Conservation (phyloP, 192 early-diverging fungal species). For the Coemansia sp. region DNA sequence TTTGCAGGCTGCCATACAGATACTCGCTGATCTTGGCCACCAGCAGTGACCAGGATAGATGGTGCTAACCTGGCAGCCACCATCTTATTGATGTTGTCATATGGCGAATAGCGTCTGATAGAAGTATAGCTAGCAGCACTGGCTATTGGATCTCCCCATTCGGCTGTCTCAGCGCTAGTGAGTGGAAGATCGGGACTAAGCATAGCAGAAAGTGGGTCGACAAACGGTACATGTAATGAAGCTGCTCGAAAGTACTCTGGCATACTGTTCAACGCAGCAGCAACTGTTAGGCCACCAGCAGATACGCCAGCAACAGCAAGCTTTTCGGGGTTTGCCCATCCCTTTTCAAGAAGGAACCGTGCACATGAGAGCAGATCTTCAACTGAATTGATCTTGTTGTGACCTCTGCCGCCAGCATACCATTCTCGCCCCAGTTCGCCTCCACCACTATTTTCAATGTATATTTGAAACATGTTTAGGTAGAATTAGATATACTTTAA, state of each 20-base stretch:
- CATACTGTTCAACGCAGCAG: slow-evolving; percentile 61
- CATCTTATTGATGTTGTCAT: slow-evolving; percentile 58
- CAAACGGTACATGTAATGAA: slow-evolving; percentile 76
- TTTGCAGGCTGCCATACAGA: slow-evolving; percentile 84
- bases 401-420: slow-evolving; percentile 74
- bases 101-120: slow-evolving; percentile 66
- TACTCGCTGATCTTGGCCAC: slow-evolving; percentile 79
- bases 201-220: slow-evolving; percentile 88
- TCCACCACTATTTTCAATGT: slow-evolving; percentile 59
- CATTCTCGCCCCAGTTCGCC: slow-evolving; percentile 73
- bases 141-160: slow-evolving; percentile 72
- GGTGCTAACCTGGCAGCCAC: slow-evolving; percentile 21
- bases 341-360: slow-evolving; percentile 61
- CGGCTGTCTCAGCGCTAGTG: slow-evolving; percentile 68
- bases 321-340: slow-evolving; percentile 54
- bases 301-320: slow-evolving; percentile 71
- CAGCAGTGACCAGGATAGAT: slow-evolving; percentile 72
- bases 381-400: slow-evolving; percentile 72
- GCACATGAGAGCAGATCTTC: slow-evolving; percentile 69
- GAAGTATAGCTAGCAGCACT: slow-evolving; percentile 56
- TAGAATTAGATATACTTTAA: not conserved
- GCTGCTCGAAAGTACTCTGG: slow-evolving; percentile 77
- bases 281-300: slow-evolving; percentile 77
- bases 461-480: not conserved
- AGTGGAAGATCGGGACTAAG: slow-evolving; percentile 67